phyloP scores from a whole-genome alignment of 2,329 filamentous ascomycete species.

The Aspergillus pseudoglaucus region DNA sequence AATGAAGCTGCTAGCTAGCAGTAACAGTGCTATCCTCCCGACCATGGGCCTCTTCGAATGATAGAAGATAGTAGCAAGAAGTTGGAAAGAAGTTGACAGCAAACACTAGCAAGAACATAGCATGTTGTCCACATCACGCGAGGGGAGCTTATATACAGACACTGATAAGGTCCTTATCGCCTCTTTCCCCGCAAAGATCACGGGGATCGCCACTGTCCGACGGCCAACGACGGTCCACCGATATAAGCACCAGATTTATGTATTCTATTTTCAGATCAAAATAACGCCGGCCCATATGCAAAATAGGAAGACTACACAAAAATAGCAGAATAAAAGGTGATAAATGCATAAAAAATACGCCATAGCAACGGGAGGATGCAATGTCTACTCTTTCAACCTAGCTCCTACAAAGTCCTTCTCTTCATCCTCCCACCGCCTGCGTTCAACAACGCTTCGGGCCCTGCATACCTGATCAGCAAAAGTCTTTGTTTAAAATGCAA shows the following conservation, averaged over 20 bases:
- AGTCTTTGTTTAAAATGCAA: neutral
- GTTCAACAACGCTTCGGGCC: slow-evolving; percentile 51
- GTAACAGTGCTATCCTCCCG: too few relatives aligned
- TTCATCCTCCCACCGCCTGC: slow-evolving; percentile 55
- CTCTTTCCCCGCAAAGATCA: slow-evolving; percentile 11
- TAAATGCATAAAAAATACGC: too few relatives aligned
- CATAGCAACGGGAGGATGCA: neutral
- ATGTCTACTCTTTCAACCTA: slow-evolving; percentile 15
- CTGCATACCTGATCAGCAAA: slow-evolving; percentile 18
- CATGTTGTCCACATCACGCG: too few relatives aligned
- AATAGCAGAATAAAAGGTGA: too few relatives aligned
- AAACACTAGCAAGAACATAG: neutral
- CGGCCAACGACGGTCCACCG: neutral
- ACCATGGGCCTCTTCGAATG: too few relatives aligned
- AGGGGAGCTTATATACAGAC: slow-evolving; percentile 3
- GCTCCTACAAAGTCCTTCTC: slow-evolving; percentile 51
- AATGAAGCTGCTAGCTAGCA: too few relatives aligned
- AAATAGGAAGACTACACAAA: too few relatives aligned
- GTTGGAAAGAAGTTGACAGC: neutral
- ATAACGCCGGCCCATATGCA: too few relatives aligned
- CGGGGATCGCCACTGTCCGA: slow-evolving; percentile 38
- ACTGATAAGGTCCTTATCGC: slow-evolving; percentile 12
- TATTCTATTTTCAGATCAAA: neutral
- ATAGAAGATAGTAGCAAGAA: slow-evolving; percentile 4
- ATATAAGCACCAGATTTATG: neutral